A percentile compares a stretch with the other conserved stretches of the same genome.
phyloP scores from a whole-genome alignment of 805 yeast genomes.

The Kluyveromyces nonfermentans region DNA sequence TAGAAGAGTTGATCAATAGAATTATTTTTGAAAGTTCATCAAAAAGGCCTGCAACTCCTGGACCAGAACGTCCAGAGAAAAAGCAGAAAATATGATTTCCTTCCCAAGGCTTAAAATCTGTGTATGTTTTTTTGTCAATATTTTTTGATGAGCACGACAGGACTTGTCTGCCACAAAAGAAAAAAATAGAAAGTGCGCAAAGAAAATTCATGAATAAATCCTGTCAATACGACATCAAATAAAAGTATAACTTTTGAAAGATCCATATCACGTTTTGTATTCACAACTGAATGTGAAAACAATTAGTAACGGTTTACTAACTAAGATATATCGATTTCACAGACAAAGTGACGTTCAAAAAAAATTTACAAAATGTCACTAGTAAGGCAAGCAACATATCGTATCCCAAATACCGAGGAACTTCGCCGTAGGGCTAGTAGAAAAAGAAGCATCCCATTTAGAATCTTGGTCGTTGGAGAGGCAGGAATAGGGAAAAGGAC shows the following conservation, averaged over 20 bases:
- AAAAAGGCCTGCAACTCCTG: slow-evolving; percentile 11
- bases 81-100: slow-evolving; percentile 12
- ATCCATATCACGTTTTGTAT: background rate
- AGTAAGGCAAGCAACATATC: background rate
- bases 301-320: no score
- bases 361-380: background rate
- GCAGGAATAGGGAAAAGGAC: slow-evolving; percentile 69
- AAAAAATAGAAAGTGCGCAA: background rate
- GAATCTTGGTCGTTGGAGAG: slow-evolving; percentile 62
- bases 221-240: background rate
- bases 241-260: background rate
- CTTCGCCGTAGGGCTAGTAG: slow-evolving; percentile 52
- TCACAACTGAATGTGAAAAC: no score
- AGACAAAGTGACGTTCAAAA: no score
- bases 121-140: background rate
- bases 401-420: slow-evolving; percentile 25
- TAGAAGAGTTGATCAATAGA: slow-evolving; percentile 18
- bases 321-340: no score
- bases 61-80: slow-evolving; percentile 8
- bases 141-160: background rate
- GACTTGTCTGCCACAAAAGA: background rate
- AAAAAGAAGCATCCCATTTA: slow-evolving; percentile 52
- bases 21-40: slow-evolving; percentile 15
- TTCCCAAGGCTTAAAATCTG: background rate
- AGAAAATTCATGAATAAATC: background rate